Conservation (phyloP, 73 alveolate species). For the Paramecium biaurelia region DNA sequence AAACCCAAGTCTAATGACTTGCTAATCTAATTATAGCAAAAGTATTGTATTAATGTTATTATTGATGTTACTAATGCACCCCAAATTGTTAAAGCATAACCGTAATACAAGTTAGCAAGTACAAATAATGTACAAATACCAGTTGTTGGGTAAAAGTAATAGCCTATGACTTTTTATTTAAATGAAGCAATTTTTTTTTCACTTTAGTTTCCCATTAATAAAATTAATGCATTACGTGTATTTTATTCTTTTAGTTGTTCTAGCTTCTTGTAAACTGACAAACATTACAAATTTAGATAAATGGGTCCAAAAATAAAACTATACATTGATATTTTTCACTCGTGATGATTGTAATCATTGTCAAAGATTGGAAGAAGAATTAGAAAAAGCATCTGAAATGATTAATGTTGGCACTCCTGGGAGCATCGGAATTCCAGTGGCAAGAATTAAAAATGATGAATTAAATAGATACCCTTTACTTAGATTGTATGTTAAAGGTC, state of each 20-base stretch:
- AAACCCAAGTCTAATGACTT: constrained; percentile 21
- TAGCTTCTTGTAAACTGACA: constrained; percentile 11
- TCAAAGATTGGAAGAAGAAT: neutral
- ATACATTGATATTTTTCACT: neutral
- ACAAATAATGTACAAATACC: neutral
- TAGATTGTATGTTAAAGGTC: constrained; percentile 33
- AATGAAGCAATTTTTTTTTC: constrained; percentile 38
- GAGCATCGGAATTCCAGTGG: constrained; percentile 29
- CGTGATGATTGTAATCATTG: constrained; percentile 35
- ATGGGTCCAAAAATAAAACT: constrained; percentile 22
- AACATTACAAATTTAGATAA: constrained; percentile 29
- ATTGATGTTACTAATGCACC: neutral
- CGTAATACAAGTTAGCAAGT: neutral
- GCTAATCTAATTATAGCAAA: neutral
- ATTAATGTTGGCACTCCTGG: constrained; percentile 42
- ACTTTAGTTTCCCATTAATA: constrained; percentile 42
- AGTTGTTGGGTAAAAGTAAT: constrained; percentile 26
- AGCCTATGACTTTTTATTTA: neutral
- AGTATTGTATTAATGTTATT: neutral
- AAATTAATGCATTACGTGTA: constrained; percentile 41
- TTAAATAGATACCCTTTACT: neutral
- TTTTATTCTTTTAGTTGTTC: constrained; percentile 41
- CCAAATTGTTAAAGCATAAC: neutral
- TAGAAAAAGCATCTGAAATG: constrained; percentile 37
- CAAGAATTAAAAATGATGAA: neutral